Evolutionary conservation across 2,329 filamentous ascomycete genomes (phyloP).

Genomic region (Neopestalotiopsis sp.): DNA sequence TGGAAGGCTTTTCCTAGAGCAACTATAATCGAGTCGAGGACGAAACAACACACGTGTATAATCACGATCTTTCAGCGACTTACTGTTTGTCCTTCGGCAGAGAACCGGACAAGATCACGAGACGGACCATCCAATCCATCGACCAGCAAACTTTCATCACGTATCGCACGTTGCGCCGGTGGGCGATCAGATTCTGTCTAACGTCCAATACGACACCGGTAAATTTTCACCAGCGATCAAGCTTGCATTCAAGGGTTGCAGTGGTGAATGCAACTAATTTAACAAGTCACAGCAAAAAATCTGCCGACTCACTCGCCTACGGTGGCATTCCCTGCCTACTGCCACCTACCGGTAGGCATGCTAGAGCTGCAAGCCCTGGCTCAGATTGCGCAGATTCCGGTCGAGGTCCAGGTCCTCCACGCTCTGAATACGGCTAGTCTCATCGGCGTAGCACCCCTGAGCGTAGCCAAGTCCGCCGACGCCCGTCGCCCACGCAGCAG

Average conservation of each 20-base stretch:
- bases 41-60: not conserved
- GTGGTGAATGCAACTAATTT: conserved; percentile 19
- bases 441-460: conserved; percentile 16
- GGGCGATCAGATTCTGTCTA: not conserved
- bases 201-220: not conserved
- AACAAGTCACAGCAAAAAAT: conserved; percentile 2
- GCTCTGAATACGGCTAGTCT: conserved; percentile 16
- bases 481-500: conserved; percentile 7
- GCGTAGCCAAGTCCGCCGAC: conserved; percentile 12
- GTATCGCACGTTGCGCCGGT: not conserved
- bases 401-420: not conserved
- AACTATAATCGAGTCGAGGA: not conserved
- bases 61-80: not conserved
- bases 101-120: no score
- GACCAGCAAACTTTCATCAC: not conserved
- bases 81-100: no score
- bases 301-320: not conserved
- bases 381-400: not conserved
- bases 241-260: conserved; percentile 5
- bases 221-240: not conserved
- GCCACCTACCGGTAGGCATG: conserved; percentile 9
- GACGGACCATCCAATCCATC: no score
- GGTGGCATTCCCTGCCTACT: not conserved
- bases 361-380: conserved; percentile 9
- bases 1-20: not conserved